Base-by-base conservation (phyloP, 495 filamentous ascomycete genomes). In the Oidiodendron maius region DNA sequence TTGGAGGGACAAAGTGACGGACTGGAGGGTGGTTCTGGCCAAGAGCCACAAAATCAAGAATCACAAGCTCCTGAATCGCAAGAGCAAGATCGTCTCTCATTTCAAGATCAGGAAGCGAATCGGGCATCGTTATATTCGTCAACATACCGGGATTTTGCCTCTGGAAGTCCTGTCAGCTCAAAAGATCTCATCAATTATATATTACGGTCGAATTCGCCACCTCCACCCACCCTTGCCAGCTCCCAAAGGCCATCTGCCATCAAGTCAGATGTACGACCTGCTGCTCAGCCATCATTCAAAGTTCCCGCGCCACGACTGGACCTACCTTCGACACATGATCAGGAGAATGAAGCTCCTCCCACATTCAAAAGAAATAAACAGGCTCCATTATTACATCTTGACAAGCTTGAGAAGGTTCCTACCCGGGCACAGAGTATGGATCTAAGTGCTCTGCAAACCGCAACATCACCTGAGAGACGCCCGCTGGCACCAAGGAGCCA, bases 331-430 rank as follows among this genome's bases (percentile, higher is more conserved):
- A 58, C 64, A 22, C 70, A 78, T 39, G 85, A 91, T 61, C 84
- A 94, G 60, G 88, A 94, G 61, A 94, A 93, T 61, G 84, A 89
- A 44, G 79, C 79, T 8, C 87, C 84, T 8, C 78, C 84, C 17
- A 84, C 84, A 0, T 89, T 88, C 71, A 87, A 80, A 57, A 75
- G 82, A 18, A 74, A 76, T 42, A 86, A 84, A 54, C 69, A 76
- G n/a, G 71, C 70, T 25, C 70, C 74, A 6, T 67, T 78, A 35
- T 68, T 74, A 32, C 51, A 77, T 12, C 64, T 84, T 11, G 81
- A 83, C 39, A 80, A 82, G 34, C 65, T 78, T 0, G 71, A 77
- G 20, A 86, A 84, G 45, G 62, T 71, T 26, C 65, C 73, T 0
- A 64, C 76, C 1, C 65, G 59, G 13, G 65, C 70, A 15, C 40